Base-by-base conservation (phyloP, 768 basidiomycete species). In the Suillus subalutaceus region DNA sequence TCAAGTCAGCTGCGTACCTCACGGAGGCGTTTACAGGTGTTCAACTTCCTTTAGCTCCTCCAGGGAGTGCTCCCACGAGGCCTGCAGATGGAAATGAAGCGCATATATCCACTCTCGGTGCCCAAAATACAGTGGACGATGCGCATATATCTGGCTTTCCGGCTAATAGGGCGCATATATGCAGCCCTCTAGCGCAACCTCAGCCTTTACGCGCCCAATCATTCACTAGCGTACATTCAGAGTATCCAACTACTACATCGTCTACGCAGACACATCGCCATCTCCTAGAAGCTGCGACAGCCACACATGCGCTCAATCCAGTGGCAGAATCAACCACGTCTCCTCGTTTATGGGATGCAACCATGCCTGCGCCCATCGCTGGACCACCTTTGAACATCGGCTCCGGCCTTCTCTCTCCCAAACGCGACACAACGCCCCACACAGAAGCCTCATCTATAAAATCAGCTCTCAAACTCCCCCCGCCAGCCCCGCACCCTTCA, bases 1-100 rank as follows among this genome's bases (percentile, higher is more conserved):
- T 88, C 79, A 93, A 93, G 76, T 83, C 90, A 1, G 86, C 90
- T 13, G 88, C 89, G 7, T 92, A 90, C 70, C 82, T 93, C 64
- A 89, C 91, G 0, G 92, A 93, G 71, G 84, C 88, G 15, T 87
- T 87, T 35, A 78, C 73, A 38, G 75, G 76, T 18, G 70, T 71
- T n/a, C 75, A 71, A 23, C 67, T 74, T 8, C 70, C 71, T 41
- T 41, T 18, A 30, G 26, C 26, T 30, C 58, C 58, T 30, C 40
- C 9, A 6, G 16, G 40, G 10, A 41, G 40, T 26, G 18, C 10
- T 41, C 26, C 16, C 40, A 41, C 26, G 10, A 6, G 10, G 16
- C 26, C 58, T 26, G 2, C 23, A 60, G 40, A 26, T 1, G 23
- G 58, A 6, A 18, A 30, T 41, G 58, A 60, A 6, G 26, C 40